Evolutionary conservation across 495 filamentous ascomycete genomes (phyloP).

Genomic region (Penicillium manginii): DNA sequence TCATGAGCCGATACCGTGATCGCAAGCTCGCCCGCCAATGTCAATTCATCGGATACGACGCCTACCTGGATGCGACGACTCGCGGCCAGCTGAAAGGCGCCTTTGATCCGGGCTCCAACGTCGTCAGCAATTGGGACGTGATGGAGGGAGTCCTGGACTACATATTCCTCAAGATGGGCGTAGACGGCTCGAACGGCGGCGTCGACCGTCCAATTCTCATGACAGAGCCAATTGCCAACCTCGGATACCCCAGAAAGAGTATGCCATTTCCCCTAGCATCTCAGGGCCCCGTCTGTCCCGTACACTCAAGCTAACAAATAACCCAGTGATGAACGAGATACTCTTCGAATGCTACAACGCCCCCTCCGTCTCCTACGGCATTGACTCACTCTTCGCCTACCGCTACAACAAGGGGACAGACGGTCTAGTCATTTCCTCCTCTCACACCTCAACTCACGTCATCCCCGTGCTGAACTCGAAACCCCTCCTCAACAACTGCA

Average conservation of each 20-base stretch:
- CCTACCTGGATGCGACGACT: constrained; percentile 91
- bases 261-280: constrained; percentile 24
- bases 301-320: constrained; percentile 15
- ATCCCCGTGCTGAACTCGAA: constrained; percentile 89
- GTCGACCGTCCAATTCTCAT: constrained; percentile 89
- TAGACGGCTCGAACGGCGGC: constrained; percentile 71
- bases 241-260: constrained; percentile 86
- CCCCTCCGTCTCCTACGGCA: constrained; percentile 86
- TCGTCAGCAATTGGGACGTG: constrained; percentile 96
- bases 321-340: constrained; percentile 90
- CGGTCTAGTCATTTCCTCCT: constrained; percentile 88
- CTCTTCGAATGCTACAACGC: constrained; percentile 93
- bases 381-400: constrained; percentile 96
- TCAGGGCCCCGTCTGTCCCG: background rate
- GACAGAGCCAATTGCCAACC: constrained; percentile 93
- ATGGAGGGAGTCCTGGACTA: constrained; percentile 94
- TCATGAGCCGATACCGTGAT: constrained; percentile 92
- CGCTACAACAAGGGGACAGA: constrained; percentile 86
- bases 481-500: constrained; percentile 78
- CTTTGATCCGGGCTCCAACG: constrained; percentile 86
- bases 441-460: constrained; percentile 91
- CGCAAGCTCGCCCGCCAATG: constrained; percentile 88
- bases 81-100: constrained; percentile 86
- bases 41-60: constrained; percentile 87
- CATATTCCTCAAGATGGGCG: constrained; percentile 86